Percentiles rank a stretch among this genome's conserved stretches.
Evolutionary conservation across 805 yeast species (phyloP).

Genomic region (Teunomyces cretensis): DNA sequence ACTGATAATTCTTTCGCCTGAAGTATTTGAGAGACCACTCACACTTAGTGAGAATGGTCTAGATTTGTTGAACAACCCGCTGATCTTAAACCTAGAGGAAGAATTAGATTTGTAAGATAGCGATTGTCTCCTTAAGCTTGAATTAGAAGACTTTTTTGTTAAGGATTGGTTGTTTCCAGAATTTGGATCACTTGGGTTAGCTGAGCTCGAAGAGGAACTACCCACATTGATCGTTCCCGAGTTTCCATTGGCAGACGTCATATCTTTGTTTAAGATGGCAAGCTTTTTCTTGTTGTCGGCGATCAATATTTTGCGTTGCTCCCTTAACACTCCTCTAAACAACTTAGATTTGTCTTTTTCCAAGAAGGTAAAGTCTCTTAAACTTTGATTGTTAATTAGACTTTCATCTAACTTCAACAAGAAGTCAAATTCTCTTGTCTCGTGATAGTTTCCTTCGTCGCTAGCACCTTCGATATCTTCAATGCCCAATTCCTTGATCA

Average conservation of each 20-base stretch:
- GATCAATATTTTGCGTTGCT: slow-evolving; percentile 31
- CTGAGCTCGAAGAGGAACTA: slow-evolving; percentile 1
- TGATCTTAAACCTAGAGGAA: slow-evolving; percentile 47
- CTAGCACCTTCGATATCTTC: slow-evolving; percentile 31
- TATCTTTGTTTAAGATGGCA: slow-evolving; percentile 16
- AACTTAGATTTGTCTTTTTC: slow-evolving; percentile 27
- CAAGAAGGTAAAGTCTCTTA: slow-evolving; percentile 34
- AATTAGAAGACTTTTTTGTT: slow-evolving; percentile 28
- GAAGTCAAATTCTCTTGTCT: slow-evolving; percentile 50
- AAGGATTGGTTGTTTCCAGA: slow-evolving; percentile 12
- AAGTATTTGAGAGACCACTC: slow-evolving; percentile 27
- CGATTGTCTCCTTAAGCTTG: slow-evolving; percentile 37
- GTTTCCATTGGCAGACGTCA: not conserved
- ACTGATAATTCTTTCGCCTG: slow-evolving; percentile 46
- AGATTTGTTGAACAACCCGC: slow-evolving; percentile 56
- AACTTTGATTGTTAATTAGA: slow-evolving; percentile 28
- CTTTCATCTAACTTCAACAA: slow-evolving; percentile 47
- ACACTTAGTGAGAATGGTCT: slow-evolving; percentile 62
- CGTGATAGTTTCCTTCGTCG: slow-evolving; percentile 25
- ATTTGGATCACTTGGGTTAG: not conserved
- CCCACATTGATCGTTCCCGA: slow-evolving; percentile 1
- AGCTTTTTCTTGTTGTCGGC: slow-evolving; percentile 33
- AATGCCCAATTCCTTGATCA: slow-evolving; percentile 38
- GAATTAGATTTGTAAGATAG: slow-evolving; percentile 39
- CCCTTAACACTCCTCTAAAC: slow-evolving; percentile 30